phyloP scores from a whole-genome alignment of 129 eudicot species.

The Flaveria linearis region DNA sequence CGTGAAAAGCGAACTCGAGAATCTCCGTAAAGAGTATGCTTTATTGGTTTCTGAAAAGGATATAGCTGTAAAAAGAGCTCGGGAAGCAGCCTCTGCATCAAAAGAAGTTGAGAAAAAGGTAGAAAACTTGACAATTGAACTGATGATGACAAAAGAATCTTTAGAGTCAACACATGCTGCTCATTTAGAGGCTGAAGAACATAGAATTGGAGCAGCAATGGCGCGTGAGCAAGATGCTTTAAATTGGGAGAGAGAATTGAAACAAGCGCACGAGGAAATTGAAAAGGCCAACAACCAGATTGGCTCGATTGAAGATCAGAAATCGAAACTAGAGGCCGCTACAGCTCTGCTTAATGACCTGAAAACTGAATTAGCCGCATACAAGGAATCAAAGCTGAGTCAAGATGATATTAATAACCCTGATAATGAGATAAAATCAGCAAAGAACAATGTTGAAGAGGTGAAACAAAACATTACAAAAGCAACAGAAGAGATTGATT shows the following conservation, averaged over 20 bases:
- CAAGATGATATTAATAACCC: conserved; percentile 36
- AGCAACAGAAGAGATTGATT: conserved; percentile 63
- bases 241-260: conserved; percentile 75
- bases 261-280: conserved; percentile 71
- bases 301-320: conserved; percentile 47
- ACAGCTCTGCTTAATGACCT: conserved; percentile 57
- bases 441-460: conserved; percentile 75
- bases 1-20: conserved; percentile 60
- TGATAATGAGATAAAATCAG: conserved; percentile 47
- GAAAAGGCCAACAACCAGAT: conserved; percentile 53
- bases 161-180: conserved; percentile 89
- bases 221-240: conserved; percentile 74
- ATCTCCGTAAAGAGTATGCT: conserved; percentile 53
- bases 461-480: conserved; percentile 62
- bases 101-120: conserved; percentile 82
- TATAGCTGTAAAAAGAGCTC: conserved; percentile 58
- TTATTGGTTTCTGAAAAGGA: conserved; percentile 63
- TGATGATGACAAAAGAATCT: conserved; percentile 72
- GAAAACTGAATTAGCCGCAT: conserved; percentile 73
- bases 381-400: conserved; percentile 65
- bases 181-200: conserved; percentile 95
- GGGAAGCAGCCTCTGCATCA: conserved; percentile 56
- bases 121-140: conserved; percentile 80
- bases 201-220: conserved; percentile 72
- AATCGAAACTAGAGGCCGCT: conserved; percentile 64